phyloP scores from a whole-genome alignment of 768 basidiomycete genomes.

The Boletus sp. region DNA sequence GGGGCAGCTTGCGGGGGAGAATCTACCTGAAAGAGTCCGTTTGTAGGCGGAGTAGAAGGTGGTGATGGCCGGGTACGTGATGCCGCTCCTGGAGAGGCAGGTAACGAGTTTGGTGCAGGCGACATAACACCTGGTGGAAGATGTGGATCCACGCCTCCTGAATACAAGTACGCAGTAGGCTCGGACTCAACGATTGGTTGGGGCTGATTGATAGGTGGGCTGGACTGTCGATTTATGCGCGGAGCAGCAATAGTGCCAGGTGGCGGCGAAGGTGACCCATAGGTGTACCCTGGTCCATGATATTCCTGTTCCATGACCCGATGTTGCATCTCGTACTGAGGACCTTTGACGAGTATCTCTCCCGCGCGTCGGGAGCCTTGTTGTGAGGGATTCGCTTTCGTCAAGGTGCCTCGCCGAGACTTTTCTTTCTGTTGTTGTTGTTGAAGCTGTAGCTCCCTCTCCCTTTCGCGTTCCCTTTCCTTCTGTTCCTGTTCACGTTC shows the following conservation, averaged over 20 bases:
- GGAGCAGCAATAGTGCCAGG: slow-evolving; percentile 22
- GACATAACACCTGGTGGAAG: slow-evolving; percentile 64
- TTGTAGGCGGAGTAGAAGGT: slow-evolving; percentile 36
- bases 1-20: slow-evolving; percentile 29
- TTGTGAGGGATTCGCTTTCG: slow-evolving; percentile 55
- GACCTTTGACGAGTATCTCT: slow-evolving; percentile 84
- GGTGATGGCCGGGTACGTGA: slow-evolving; percentile 28
- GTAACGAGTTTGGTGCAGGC: slow-evolving; percentile 25
- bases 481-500: slow-evolving; percentile 52
- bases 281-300: slow-evolving; percentile 36
- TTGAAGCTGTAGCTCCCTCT: slow-evolving; percentile 33
- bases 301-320: slow-evolving; percentile 92
- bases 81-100: slow-evolving; percentile 22
- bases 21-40: slow-evolving; percentile 17
- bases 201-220: slow-evolving; percentile 26
- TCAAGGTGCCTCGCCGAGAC: slow-evolving; percentile 54
- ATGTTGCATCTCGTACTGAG: slow-evolving; percentile 94
- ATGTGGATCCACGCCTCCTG: slow-evolving; percentile 36
- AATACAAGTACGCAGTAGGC: slow-evolving; percentile 20
- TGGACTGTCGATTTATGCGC: slow-evolving; percentile 27
- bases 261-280: slow-evolving; percentile 24
- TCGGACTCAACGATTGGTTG: slow-evolving; percentile 33
- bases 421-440: slow-evolving; percentile 41
- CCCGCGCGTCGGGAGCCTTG: slow-evolving; percentile 59
- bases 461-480: slow-evolving; percentile 26